phyloP scores from a whole-genome alignment of 192 early-diverging fungal species.

The Coemansia guatemalensis region DNA sequence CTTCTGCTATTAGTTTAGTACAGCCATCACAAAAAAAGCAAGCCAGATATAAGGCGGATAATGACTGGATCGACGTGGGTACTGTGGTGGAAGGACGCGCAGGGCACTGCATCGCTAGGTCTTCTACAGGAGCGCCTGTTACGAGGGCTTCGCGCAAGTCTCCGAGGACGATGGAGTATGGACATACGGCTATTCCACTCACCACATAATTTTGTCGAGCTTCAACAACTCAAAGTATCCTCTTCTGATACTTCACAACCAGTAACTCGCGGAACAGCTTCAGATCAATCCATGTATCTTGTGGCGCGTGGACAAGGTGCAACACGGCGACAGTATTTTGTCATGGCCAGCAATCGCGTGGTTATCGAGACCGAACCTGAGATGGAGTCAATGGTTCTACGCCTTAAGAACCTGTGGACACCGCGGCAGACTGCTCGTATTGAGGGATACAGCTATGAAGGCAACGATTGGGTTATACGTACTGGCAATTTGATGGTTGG shows the following conservation, averaged over 20 bases:
- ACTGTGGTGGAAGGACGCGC: slow-evolving; percentile 52
- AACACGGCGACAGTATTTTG: slow-evolving; percentile 39
- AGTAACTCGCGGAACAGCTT: slow-evolving; percentile 33
- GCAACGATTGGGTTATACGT: slow-evolving; percentile 50
- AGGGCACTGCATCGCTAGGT: slow-evolving; percentile 50
- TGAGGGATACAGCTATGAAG: slow-evolving; percentile 52
- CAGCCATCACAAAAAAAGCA: neutral
- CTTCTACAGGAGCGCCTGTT: slow-evolving; percentile 46
- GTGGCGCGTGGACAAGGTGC: slow-evolving; percentile 45
- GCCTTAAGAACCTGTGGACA: slow-evolving; percentile 52
- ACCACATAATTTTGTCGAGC: slow-evolving; percentile 39
- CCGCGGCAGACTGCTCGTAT: slow-evolving; percentile 47
- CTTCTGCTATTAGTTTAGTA: neutral
- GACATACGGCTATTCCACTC: slow-evolving; percentile 48
- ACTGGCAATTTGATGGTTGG: slow-evolving; percentile 53
- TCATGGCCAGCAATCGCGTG: slow-evolving; percentile 53
- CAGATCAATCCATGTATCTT: slow-evolving; percentile 48
- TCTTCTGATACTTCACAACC: neutral
- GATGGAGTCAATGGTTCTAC: slow-evolving; percentile 46
- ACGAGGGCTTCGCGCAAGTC: slow-evolving; percentile 43
- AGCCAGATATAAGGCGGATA: neutral
- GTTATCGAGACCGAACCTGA: slow-evolving; percentile 51
- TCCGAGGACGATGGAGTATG: slow-evolving; percentile 52
- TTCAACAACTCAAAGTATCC: slow-evolving; percentile 38
- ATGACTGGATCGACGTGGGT: slow-evolving; percentile 52